A percentile compares a stretch with the other conserved stretches of the same genome.
phyloP scores from a whole-genome alignment of 768 basidiomycete genomes.

The Lentinus brumalis region DNA sequence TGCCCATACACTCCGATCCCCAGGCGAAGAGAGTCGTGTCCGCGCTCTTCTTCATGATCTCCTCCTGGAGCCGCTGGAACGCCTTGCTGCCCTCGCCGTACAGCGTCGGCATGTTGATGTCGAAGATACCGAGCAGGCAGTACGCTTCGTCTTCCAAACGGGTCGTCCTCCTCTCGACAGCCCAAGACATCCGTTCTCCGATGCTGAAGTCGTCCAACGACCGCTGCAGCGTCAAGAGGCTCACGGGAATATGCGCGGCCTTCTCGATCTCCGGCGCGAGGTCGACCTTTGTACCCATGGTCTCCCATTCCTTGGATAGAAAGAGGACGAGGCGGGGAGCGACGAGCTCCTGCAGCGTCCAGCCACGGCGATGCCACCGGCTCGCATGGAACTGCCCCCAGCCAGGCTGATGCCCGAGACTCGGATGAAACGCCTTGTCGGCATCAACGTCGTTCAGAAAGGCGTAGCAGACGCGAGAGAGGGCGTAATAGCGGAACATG shows the following conservation, averaged over 20 bases:
- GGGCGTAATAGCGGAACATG: neutral
- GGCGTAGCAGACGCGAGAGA: neutral
- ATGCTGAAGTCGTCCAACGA: neutral
- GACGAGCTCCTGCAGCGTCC: slow-evolving; percentile 4
- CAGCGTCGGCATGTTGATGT: neutral
- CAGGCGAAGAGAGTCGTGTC: neutral
- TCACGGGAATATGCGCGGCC: neutral
- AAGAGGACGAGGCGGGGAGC: neutral
- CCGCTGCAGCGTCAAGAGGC: neutral
- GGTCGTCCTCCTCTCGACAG: neutral
- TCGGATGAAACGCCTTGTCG: no score
- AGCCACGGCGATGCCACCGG: neutral
- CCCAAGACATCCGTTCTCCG: neutral
- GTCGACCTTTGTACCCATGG: neutral
- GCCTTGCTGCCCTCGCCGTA: neutral
- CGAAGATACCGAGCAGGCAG: neutral
- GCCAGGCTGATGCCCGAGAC: no score
- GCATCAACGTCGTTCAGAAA: neutral
- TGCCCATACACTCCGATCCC: neutral
- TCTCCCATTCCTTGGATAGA: neutral
- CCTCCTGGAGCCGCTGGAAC: neutral
- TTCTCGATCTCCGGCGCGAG: neutral
- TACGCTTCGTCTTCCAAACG: neutral
- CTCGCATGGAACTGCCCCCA: neutral
- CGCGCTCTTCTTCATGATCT: neutral